Percentiles rank a stretch among this genome's conserved stretches.
Conservation (phyloP, 2,329 filamentous ascomycete species). For the Myriosclerotinia duriaeana region DNA sequence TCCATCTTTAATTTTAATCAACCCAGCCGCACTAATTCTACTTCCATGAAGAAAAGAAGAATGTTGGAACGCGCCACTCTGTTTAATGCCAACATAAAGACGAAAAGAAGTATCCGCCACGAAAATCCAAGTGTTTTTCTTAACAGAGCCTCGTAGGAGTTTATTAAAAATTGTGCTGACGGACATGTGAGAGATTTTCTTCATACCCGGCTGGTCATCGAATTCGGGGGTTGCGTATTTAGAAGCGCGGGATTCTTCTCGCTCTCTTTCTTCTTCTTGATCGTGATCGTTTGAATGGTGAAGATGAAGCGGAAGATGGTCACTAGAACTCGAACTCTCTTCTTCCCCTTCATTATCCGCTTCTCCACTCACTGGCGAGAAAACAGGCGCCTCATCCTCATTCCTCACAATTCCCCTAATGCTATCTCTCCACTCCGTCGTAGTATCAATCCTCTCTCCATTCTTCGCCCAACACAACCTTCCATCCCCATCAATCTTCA, state of each 20-base stretch:
- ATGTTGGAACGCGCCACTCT: constrained; percentile 85
- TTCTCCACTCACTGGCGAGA: constrained; percentile 36
- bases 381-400: constrained; percentile 60
- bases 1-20: constrained; percentile 83
- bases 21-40: constrained; percentile 76
- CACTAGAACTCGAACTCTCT: not conserved
- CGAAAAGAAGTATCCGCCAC: constrained; percentile 83
- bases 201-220: constrained; percentile 58
- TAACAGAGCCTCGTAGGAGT: constrained; percentile 73
- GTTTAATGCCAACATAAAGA: constrained; percentile 87
- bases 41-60: constrained; percentile 84
- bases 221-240: constrained; percentile 66
- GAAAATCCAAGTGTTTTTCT: constrained; percentile 92
- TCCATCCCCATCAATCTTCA: constrained; percentile 71
- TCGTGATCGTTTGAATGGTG: constrained; percentile 31
- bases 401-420: constrained; percentile 68
- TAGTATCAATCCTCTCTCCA: constrained; percentile 73
- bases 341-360: constrained; percentile 28
- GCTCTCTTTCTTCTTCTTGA: constrained; percentile 44
- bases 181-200: constrained; percentile 65
- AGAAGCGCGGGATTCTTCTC: constrained; percentile 56
- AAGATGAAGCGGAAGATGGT: constrained; percentile 5
- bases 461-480: constrained; percentile 87
- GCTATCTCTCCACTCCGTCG: constrained; percentile 73
- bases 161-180: constrained; percentile 75